Conservation (phyloP, 1,284 basidiomycete genomes). For the Naganishia liquefaciens region DNA sequence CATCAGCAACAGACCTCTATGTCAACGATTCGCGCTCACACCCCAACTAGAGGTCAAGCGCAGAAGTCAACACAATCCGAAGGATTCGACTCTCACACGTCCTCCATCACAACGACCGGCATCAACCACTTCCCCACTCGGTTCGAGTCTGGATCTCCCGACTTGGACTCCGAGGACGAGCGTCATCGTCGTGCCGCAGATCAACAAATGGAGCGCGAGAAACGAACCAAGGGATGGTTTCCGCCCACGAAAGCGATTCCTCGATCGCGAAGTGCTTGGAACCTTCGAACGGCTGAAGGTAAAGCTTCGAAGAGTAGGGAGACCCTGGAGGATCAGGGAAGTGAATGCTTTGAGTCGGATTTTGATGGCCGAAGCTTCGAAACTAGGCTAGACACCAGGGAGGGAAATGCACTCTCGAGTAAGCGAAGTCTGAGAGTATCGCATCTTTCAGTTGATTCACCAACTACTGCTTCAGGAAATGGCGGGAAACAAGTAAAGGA, state of each 20-base stretch:
- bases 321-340: not conserved
- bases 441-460: not conserved
- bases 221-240: constrained; percentile 14
- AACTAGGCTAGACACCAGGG: not conserved
- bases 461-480: not conserved
- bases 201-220: constrained; percentile 6
- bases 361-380: constrained; percentile 7
- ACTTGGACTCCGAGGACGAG: not conserved
- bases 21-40: constrained; percentile 7
- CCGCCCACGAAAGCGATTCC: constrained; percentile 21
- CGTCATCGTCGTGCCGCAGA: not conserved
- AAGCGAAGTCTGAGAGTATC: not conserved
- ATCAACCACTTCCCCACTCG: constrained; percentile 2
- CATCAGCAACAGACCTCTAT: constrained; percentile 11
- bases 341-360: constrained; percentile 8
- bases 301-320: not conserved
- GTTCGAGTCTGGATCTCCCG: constrained; percentile 9
- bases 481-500: not conserved
- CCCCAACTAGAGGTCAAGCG: not conserved
- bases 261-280: constrained; percentile 22
- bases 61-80: not conserved
- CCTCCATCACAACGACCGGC: not conserved
- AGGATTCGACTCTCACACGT: too few relatives aligned
- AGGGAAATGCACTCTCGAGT: not conserved
- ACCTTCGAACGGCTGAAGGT: constrained; percentile 9